Conservation (phyloP, 225 moss, liverwort and hornwort species). For the Bryoerythrophyllum caledonicum region DNA sequence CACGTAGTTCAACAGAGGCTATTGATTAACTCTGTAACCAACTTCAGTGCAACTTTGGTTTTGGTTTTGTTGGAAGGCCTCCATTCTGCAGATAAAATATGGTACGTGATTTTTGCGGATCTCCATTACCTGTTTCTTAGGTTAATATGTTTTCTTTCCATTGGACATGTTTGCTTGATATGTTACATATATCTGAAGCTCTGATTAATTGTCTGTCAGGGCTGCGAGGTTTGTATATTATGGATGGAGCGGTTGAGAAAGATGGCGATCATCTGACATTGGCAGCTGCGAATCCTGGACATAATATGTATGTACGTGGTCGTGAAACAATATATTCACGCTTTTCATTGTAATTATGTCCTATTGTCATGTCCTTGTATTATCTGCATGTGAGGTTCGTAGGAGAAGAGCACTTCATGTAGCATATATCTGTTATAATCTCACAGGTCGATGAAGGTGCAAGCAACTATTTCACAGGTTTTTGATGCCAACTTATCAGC, state of each 20-base stretch:
- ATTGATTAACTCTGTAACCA: not conserved
- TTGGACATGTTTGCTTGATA: not conserved
- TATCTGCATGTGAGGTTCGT: no score
- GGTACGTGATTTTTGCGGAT: not conserved
- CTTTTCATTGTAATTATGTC: no score
- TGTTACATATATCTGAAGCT: not conserved
- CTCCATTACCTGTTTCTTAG: not conserved
- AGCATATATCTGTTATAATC: no score
- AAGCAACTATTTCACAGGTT: no score
- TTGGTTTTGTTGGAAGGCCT: not conserved
- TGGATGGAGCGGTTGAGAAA: not conserved
- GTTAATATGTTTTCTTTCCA: not conserved
- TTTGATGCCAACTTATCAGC: no score
- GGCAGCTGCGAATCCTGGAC: no score
- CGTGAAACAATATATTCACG: no score
- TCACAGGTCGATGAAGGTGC: no score
- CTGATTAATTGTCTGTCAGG: not conserved
- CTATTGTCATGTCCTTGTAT: no score
- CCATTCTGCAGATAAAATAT: not conserved
- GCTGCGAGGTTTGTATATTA: not conserved
- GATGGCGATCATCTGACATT: no score
- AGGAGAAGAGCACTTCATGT: no score
- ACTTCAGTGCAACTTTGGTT: not conserved
- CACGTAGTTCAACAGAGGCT: not conserved
- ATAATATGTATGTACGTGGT: no score